Evolutionary conservation across 2,329 filamentous ascomycete genomes (phyloP), one percentile per base, ranked within the genome.

Genomic region (Tolypocladium cylindrosporum): DNA sequence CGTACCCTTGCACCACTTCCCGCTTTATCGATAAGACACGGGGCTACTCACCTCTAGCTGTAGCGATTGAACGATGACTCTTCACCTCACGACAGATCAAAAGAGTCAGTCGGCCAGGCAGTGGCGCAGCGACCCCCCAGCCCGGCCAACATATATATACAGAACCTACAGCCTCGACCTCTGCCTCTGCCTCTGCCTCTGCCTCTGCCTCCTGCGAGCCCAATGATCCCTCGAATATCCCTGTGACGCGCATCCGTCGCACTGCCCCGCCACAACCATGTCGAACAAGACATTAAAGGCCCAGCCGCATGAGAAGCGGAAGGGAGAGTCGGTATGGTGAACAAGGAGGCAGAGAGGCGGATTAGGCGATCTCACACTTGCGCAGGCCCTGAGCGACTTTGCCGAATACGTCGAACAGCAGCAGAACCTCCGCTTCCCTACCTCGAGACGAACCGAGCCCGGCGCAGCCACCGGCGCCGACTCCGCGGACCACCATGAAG

Each of bases 371-470:
- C 57, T 61, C 21, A 64, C 61, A 37, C 36, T 36, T 24, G 54
- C 16, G 41, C 42, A 64, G 81, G 92, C 93, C 14, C 81, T 99
- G 58, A 94, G 89, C 77, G 94, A 97, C 67, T 99, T 99, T 71
- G 91, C 92, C 72, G 94, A 99, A 68, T 97, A 97, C 68, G 94
- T 97, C 63, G 91, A 97, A 73, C 89, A 91, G 71, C 92, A 97
- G 71, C 94, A 97, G 73, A 86, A 86, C 16, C 74, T 87, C 55
- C 86, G 89, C 58, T 86, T 84, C 65, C 82, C 82, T 1, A 69
- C 69, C 50, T 68, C 75, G 41, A 64, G 68, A 40, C 58, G 60
- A 24, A 55, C 65, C 19, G 57, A 67, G 3, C 55, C 58, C 67
- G 62, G 64, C 19, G 67, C 69, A 14, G 63, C 70, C 11, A 66